phyloP scores from a whole-genome alignment of 2,329 filamentous ascomycete species.

The Aspergillus ustus region DNA sequence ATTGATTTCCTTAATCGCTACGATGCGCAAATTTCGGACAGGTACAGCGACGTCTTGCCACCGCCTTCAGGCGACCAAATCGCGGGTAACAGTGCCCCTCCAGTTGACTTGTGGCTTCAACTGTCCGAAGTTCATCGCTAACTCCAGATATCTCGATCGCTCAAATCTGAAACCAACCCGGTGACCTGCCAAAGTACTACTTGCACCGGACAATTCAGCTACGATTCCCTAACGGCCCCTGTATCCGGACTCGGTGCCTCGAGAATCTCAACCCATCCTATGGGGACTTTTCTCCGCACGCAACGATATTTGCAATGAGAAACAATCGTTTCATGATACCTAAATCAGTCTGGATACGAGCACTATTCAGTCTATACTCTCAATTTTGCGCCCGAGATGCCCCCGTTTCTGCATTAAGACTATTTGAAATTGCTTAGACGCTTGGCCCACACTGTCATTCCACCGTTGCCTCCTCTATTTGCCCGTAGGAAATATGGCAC shows the following conservation, averaged over 20 bases:
- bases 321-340: too few species aligned
- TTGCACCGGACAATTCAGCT: too few species aligned
- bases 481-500: conserved; percentile 61
- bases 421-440: background rate
- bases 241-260: too few species aligned
- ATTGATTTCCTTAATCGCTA: conserved; percentile 14
- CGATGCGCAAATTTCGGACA: conserved; percentile 8
- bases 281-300: too few species aligned
- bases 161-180: background rate
- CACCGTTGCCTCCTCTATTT: conserved; percentile 59
- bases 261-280: too few species aligned
- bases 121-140: background rate
- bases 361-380: background rate
- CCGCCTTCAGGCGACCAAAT: background rate
- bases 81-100: background rate
- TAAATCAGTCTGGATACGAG: too few species aligned
- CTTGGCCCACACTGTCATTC: conserved; percentile 54
- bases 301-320: too few species aligned
- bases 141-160: background rate
- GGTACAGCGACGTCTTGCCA: background rate
- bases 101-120: conserved; percentile 1
- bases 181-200: too few species aligned
- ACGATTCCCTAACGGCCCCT: too few species aligned
- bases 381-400: too few species aligned
- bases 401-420: background rate